phyloP scores from a whole-genome alignment of 306 rosid species.

The Potentilla sterilis region DNA sequence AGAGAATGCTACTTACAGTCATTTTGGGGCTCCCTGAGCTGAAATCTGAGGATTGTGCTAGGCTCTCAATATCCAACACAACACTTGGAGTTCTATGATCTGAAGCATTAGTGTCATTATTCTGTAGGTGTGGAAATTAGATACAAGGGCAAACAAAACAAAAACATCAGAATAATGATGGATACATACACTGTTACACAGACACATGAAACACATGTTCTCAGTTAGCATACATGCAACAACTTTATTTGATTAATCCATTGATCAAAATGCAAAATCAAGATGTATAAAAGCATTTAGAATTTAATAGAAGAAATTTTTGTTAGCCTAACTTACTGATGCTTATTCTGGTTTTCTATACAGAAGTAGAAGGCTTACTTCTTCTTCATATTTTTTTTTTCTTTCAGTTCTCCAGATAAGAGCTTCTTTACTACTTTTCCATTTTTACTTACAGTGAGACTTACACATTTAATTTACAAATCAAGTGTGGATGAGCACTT shows the following conservation, averaged over 20 bases:
- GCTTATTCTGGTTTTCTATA: not conserved
- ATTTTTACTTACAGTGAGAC: not conserved
- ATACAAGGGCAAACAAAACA: not conserved
- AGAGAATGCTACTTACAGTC: constrained; percentile 17
- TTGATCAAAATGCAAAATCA: not conserved
- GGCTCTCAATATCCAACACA: constrained; percentile 32
- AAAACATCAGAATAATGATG: not conserved
- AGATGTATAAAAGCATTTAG: not conserved
- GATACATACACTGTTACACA: not conserved
- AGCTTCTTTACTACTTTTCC: not conserved
- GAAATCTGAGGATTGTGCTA: constrained; percentile 20
- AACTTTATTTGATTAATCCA: not conserved
- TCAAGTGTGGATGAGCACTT: not conserved
- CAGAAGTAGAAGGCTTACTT: not conserved
- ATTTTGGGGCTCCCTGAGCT: constrained; percentile 31
- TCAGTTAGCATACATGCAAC: not conserved
- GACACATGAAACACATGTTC: not conserved
- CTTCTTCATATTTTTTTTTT: not conserved
- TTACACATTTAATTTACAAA: not conserved
- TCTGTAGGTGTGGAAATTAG: not conserved
- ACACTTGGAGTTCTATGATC: constrained; percentile 12
- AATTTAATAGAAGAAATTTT: not conserved
- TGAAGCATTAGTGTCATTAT: constrained; percentile 2
- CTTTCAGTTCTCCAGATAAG: not conserved
- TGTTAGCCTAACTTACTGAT: not conserved